phyloP scores from a whole-genome alignment of 1,139 yeast species.

The Geotrichum bryndzae region DNA sequence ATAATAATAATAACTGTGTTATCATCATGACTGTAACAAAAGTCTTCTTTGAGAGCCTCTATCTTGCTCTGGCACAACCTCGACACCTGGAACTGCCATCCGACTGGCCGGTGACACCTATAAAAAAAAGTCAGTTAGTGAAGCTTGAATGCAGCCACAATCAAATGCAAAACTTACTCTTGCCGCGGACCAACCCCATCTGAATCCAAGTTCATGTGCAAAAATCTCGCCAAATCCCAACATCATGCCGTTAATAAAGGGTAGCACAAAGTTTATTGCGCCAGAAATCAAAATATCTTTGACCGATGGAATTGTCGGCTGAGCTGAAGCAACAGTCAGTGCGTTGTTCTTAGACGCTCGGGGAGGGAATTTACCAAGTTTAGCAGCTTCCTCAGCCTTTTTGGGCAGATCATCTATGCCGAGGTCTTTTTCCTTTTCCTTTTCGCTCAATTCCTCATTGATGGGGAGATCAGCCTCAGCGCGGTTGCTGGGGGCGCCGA shows the following conservation, averaged over 20 bases:
- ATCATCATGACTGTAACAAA: slow-evolving; percentile 15
- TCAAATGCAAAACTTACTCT: slow-evolving; percentile 38
- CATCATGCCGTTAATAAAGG: slow-evolving; percentile 92
- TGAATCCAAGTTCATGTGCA: slow-evolving; percentile 88
- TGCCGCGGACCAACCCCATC: slow-evolving; percentile 74
- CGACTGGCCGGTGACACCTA: slow-evolving; percentile 18
- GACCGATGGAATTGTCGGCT: slow-evolving; percentile 2
- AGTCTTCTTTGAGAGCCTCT: slow-evolving; percentile 10
- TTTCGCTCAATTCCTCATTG: not conserved
- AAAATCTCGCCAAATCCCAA: slow-evolving; percentile 92
- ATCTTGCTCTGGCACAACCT: slow-evolving; percentile 14
- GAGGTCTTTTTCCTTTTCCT: not conserved
- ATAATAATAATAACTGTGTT: not conserved
- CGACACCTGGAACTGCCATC: slow-evolving; percentile 15
- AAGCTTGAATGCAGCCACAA: not conserved
- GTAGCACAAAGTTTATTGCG: slow-evolving; percentile 72
- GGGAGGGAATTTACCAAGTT: not conserved
- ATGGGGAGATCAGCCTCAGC: not conserved
- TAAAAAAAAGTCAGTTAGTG: not conserved
- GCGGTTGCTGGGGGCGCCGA: not conserved
- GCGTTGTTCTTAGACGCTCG: not conserved
- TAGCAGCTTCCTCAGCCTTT: not conserved
- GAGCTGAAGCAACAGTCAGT: not conserved
- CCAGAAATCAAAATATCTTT: slow-evolving; percentile 15
- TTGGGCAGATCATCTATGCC: not conserved